Base-by-base conservation (phyloP, 441 rosid genomes). In the Cnidoscolus chayamansa region DNA sequence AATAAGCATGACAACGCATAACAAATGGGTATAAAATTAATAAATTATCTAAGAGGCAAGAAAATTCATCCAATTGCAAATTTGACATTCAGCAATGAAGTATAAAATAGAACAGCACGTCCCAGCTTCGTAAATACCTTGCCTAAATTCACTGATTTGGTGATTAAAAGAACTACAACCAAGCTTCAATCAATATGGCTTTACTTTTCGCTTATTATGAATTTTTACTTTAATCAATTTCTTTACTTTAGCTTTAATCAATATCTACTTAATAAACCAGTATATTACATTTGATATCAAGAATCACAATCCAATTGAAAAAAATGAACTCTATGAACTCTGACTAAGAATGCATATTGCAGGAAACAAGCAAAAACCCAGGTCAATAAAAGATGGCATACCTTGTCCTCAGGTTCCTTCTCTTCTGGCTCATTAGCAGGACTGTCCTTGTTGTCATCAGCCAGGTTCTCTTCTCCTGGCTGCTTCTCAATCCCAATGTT, bases 321-420 rank as follows among this genome's bases (percentile, higher is more conserved):
- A 10, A n/a, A 50, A 4, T 37, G 51, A 9, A 12, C 35, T 54
- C 16, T 2, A 7, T 0, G 12, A 2, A 10, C 11, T 7, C 12
- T 63, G 7, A 7, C 45, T 7, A 2, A 2, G 20, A n/a, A 32
- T 16, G 16, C 1, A 15, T 0, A 32, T 60, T 7, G 11, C 13
- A 40, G 19, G 57, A 13, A 65, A 35, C 12, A 8, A 54, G n/a
- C 31, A 48, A 1, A 56, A 17, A 62, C 40, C n/a, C 1, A 19
- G 16, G 40, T 56, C 63, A 7, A 37, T 55, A 54, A 17, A 53
- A 65, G 19, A 54, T 0, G 48, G 61, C 13, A 7, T 65, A 91
- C 98, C 88, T 88, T 88, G 32, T 80, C 81, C 80, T 96, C 98
- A 30, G 95, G 93, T 85, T 89, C 96, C 74, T 86, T 82, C 83